A percentile compares a stretch with the other conserved stretches of the same genome.
Evolutionary conservation across 2,329 filamentous ascomycete species (phyloP).

Genomic region (Fusarium mexicanum): DNA sequence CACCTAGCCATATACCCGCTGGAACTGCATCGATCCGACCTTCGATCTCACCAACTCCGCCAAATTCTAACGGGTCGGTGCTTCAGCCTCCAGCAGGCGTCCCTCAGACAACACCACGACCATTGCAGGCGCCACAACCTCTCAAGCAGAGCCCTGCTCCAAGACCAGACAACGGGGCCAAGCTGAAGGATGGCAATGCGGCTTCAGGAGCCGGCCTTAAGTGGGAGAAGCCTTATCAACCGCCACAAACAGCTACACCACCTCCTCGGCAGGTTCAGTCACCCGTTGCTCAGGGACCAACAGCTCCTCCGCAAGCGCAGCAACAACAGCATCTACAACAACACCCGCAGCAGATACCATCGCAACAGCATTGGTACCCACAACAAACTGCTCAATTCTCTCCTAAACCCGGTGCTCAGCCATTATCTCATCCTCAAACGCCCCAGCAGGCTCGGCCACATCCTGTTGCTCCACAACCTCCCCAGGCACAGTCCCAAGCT

Average conservation of each 20-base stretch:
- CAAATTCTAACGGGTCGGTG: conserved; percentile 45
- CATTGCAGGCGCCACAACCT: conserved; percentile 46
- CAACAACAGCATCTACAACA: conserved; percentile 28
- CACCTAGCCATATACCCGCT: conserved; percentile 43
- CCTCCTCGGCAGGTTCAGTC: conserved; percentile 42
- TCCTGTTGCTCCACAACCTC: conserved; percentile 29
- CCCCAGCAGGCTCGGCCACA: conserved; percentile 37
- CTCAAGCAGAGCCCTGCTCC: conserved; percentile 47
- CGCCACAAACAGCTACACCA: conserved; percentile 41
- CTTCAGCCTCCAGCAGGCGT: conserved; percentile 51
- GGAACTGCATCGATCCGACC: conserved; percentile 45
- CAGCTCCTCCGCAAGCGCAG: conserved; percentile 32
- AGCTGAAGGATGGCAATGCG: conserved; percentile 42
- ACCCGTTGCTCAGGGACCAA: conserved; percentile 34
- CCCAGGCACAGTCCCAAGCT: conserved; percentile 28
- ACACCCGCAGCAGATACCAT: conserved; percentile 21
- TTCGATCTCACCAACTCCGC: conserved; percentile 45
- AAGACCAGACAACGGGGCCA: conserved; percentile 47
- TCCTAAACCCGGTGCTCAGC: conserved; percentile 32
- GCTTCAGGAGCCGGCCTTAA: conserved; percentile 46
- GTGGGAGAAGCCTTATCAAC: conserved; percentile 56
- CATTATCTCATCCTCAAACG: conserved; percentile 36
- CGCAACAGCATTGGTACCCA: conserved; percentile 39
- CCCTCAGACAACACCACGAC: conserved; percentile 45
- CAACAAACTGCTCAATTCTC: conserved; percentile 35